Conservation (phyloP, 768 basidiomycete genomes). For the Lactifluus subvellereus region DNA sequence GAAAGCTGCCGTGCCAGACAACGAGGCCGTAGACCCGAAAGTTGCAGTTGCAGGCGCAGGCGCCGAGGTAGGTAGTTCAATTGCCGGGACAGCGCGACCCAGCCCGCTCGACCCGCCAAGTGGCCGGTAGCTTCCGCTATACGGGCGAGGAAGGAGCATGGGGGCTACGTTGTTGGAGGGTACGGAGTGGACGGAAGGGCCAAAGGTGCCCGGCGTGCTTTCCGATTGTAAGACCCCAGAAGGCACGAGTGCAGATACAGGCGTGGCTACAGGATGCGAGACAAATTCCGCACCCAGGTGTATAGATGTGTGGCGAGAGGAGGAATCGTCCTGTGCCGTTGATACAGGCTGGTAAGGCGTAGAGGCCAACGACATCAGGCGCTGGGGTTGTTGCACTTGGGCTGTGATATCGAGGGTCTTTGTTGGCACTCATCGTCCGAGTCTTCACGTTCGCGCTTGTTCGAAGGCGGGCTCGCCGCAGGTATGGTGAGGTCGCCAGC, state of each 20-base stretch:
- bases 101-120: slow-evolving; percentile 14
- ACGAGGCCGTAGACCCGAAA: not conserved
- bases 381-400: not conserved
- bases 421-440: slow-evolving; percentile 5
- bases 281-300: not conserved
- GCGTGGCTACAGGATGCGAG: not conserved
- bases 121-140: slow-evolving; percentile 4
- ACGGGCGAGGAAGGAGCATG: not conserved
- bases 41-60: not conserved
- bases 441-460: slow-evolving; percentile 20
- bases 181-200: not conserved
- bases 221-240: not conserved
- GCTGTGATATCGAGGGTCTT: not conserved
- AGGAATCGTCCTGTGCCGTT: not conserved
- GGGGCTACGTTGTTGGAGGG: not conserved
- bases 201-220: not conserved
- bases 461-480: slow-evolving; percentile 16
- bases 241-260: not conserved
- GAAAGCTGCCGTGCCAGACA: not conserved
- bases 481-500: slow-evolving; percentile 17
- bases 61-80: not conserved
- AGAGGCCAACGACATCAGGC: not conserved
- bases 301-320: not conserved
- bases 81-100: not conserved
- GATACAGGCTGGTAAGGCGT: not conserved